A percentile compares a stretch with the other conserved stretches of the same genome.
These are phyloP conservation scores for Paramarasmius palmivorus DNA, from an alignment of 1,284 basidiomycete species.

Conservation along the genomic window DNA sequence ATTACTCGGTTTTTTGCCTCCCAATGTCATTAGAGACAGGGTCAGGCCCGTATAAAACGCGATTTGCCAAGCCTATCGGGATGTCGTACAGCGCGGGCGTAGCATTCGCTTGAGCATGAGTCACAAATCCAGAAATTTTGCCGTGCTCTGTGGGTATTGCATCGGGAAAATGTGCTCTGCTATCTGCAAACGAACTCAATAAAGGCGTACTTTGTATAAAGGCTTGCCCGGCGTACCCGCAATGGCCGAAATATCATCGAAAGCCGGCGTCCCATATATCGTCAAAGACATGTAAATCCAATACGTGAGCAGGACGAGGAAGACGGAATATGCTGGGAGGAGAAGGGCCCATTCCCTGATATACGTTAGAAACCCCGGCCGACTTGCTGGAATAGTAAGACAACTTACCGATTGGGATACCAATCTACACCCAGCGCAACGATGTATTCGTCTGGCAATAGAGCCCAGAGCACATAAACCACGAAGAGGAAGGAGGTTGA, in stretches of 20 bases:
- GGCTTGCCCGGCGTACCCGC: constrained; percentile 54
- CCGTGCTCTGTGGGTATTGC: constrained; percentile 39
- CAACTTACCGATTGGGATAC: constrained; percentile 82
- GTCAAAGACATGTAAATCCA: constrained; percentile 77
- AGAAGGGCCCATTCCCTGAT: constrained; percentile 84
- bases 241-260: constrained; percentile 64
- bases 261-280: constrained; percentile 68
- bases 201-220: not conserved
- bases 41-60: constrained; percentile 54
- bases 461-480: constrained; percentile 70
- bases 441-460: constrained; percentile 60
- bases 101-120: constrained; percentile 42
- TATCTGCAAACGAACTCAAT: constrained; percentile 39
- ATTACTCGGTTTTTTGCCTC: no score
- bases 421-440: constrained; percentile 69
- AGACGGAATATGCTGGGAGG: constrained; percentile 78
- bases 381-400: constrained; percentile 4
- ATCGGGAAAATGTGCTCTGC: constrained; percentile 49
- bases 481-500: constrained; percentile 73
- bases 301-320: constrained; percentile 77
- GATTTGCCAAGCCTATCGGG: constrained; percentile 80
- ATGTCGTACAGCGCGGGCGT: constrained; percentile 76
- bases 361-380: constrained; percentile 10
- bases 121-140: constrained; percentile 36
- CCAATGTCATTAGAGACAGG: no score